A percentile compares a stretch with the other conserved stretches of the same genome.
phyloP scores from a whole-genome alignment of 164 flowering plant genomes.

The Cinnamomum chago region DNA sequence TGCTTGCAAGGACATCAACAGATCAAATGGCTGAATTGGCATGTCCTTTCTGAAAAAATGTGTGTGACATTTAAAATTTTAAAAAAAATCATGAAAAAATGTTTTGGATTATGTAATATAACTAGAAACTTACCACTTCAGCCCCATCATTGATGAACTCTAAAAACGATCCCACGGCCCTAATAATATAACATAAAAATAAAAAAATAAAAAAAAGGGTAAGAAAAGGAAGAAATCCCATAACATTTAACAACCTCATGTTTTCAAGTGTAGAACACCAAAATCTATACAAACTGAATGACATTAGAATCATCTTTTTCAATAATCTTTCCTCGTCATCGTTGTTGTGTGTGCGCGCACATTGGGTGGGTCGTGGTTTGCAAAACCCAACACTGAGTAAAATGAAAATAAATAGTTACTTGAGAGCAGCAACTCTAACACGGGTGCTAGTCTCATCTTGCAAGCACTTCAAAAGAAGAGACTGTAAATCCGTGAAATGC shows the following conservation, averaged over 20 bases:
- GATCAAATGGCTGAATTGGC: too few species aligned
- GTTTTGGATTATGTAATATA: not conserved
- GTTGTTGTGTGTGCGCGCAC: not conserved
- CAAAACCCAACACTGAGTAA: not conserved
- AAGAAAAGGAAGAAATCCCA: not conserved
- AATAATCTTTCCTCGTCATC: not conserved
- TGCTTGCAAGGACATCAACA: not conserved
- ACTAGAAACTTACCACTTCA: conserved; percentile 71
- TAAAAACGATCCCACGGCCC: conserved; percentile 95
- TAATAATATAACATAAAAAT: conserved; percentile 19
- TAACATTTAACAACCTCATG: not conserved
- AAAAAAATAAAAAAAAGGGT: not conserved
- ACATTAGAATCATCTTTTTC: not conserved
- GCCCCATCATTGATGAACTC: conserved; percentile 78
- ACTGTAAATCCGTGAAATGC: conserved; percentile 69
- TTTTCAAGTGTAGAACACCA: not conserved
- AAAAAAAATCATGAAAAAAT: not conserved
- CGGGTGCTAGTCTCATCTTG: conserved; percentile 92
- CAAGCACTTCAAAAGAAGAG: conserved; percentile 80
- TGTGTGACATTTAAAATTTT: too few species aligned
- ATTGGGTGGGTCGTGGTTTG: not conserved
- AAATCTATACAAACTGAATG: not conserved
- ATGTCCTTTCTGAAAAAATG: too few species aligned
- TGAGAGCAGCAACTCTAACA: conserved; percentile 94
- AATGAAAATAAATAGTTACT: conserved; percentile 37